Conservation (phyloP, 2,329 filamentous ascomycete species). For the Aspergillus sp. region DNA sequence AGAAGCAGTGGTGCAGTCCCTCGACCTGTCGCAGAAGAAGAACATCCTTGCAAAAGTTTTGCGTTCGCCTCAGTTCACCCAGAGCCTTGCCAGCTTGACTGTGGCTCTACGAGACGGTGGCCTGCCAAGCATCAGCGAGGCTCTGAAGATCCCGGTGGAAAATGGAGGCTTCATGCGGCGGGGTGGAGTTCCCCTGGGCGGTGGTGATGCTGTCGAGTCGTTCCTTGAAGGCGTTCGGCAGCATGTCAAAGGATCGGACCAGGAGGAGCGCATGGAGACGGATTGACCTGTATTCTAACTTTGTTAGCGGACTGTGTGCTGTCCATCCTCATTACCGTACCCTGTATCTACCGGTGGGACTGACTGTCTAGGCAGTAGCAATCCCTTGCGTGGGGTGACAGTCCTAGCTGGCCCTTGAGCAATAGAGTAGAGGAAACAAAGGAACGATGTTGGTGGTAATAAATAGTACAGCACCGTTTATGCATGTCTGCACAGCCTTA, state of each 20-base stretch:
- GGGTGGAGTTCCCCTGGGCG: constrained; percentile 74
- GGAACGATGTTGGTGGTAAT: too few species aligned
- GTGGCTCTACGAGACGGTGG: constrained; percentile 84
- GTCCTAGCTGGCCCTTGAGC: too few species aligned
- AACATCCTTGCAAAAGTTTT: constrained; percentile 70
- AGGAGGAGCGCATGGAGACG: constrained; percentile 35
- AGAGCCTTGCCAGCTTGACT: constrained; percentile 75
- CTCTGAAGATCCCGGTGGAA: constrained; percentile 67
- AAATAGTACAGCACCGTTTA: too few species aligned
- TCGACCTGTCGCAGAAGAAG: constrained; percentile 69
- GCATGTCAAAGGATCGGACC: constrained; percentile 43
- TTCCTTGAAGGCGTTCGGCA: constrained; percentile 81
- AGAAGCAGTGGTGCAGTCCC: constrained; percentile 63
- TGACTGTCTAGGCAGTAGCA: too few species aligned
- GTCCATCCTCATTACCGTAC: too few species aligned
- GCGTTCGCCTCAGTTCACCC: constrained; percentile 80
- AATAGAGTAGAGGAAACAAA: too few species aligned
- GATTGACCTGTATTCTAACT: too few species aligned
- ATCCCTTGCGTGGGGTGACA: too few species aligned
- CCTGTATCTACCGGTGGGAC: too few species aligned
- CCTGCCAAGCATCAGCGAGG: constrained; percentile 79
- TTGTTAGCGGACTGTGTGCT: too few species aligned
- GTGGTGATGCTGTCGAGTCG: constrained; percentile 77
- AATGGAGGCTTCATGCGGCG: constrained; percentile 75
- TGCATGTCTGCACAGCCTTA: too few species aligned